Conservation (phyloP, 2,329 filamentous ascomycete species). For the Cercospora beticola region DNA sequence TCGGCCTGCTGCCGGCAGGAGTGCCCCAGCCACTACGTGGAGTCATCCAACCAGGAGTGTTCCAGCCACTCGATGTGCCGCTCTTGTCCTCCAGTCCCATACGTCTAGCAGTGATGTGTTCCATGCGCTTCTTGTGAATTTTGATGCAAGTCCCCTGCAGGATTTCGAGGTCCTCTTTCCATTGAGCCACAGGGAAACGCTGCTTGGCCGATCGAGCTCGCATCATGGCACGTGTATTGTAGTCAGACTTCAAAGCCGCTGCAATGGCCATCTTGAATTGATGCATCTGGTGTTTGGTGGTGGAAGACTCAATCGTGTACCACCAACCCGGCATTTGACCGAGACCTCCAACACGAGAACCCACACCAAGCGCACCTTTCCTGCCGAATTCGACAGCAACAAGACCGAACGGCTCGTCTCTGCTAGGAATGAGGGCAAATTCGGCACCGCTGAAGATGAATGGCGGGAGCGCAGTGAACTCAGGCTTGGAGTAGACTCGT, state of each 20-base stretch:
- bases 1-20: conserved; percentile 32
- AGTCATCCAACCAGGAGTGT: conserved; percentile 41
- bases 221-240: conserved; percentile 60
- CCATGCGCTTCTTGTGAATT: conserved; percentile 52
- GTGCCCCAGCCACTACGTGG: conserved; percentile 45
- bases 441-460: conserved; percentile 68
- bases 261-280: conserved; percentile 66
- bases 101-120: conserved; percentile 39
- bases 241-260: conserved; percentile 59
- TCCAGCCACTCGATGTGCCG: conserved; percentile 36
- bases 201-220: conserved; percentile 64
- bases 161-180: conserved; percentile 64
- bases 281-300: conserved; percentile 61
- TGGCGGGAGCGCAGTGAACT: conserved; percentile 66
- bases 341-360: conserved; percentile 64
- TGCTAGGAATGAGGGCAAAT: conserved; percentile 66
- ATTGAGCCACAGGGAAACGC: conserved; percentile 66
- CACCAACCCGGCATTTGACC: conserved; percentile 73
- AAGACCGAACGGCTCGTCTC: conserved; percentile 68
- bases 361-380: conserved; percentile 66
- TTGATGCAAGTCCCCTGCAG: conserved; percentile 62
- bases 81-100: conserved; percentile 36
- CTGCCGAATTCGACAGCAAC: conserved; percentile 69
- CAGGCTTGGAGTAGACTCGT: conserved; percentile 66
- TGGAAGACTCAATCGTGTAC: conserved; percentile 67